Percentiles rank a stretch among this genome's conserved stretches.
Conservation (phyloP, 2,329 filamentous ascomycete genomes). For the Monosporascus cannonballus region DNA sequence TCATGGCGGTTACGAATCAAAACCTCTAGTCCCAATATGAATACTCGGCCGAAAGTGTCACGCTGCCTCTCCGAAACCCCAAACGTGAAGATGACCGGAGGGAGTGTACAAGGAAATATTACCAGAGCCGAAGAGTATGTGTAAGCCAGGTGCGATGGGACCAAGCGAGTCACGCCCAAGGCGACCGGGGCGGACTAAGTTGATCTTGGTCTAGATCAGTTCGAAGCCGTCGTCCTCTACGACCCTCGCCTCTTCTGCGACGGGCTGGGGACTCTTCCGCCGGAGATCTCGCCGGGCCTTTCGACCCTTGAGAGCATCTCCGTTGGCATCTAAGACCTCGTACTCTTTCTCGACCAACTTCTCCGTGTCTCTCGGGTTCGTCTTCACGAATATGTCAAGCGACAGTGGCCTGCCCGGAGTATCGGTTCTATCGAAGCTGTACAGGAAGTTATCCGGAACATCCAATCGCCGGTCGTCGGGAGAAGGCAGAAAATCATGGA, state of each 20-base stretch:
- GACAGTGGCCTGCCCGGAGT: constrained; percentile 33
- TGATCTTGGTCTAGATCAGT: constrained; percentile 22
- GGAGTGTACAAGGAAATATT: neutral
- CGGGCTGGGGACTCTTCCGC: constrained; percentile 18
- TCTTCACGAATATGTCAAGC: constrained; percentile 32
- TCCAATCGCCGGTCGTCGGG: constrained; percentile 14
- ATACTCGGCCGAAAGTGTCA: neutral
- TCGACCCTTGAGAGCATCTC: constrained; percentile 36
- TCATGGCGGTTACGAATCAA: neutral
- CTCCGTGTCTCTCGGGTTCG: constrained; percentile 34
- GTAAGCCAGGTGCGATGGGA: neutral
- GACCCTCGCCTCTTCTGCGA: constrained; percentile 17
- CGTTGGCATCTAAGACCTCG: constrained; percentile 39
- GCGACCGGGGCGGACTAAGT: neutral
- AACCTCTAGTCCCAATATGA: neutral
- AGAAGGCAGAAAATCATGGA: constrained; percentile 28
- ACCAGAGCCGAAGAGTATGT: neutral
- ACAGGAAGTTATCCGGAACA: constrained; percentile 32
- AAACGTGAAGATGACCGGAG: neutral
- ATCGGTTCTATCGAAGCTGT: constrained; percentile 36
- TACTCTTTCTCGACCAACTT: constrained; percentile 42
- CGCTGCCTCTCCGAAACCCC: neutral
- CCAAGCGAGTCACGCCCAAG: neutral
- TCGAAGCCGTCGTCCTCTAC: constrained; percentile 38
- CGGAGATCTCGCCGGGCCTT: constrained; percentile 37